Evolutionary conservation across 805 yeast species (phyloP), one percentile per base, ranked within the genome.

Genomic region (Barnettozyma vustinii): DNA sequence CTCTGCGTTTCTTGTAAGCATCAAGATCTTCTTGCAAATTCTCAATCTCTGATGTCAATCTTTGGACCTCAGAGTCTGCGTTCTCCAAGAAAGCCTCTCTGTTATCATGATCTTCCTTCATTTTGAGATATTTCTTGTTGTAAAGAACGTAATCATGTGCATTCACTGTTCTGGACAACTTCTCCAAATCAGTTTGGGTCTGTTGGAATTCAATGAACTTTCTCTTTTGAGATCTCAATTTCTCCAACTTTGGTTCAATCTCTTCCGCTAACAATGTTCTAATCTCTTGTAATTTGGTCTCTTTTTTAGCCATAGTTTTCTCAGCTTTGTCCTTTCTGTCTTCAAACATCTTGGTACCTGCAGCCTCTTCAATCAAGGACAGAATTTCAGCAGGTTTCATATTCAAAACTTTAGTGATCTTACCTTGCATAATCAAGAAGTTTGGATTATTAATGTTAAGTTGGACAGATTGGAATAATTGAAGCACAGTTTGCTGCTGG

Each of bases 361-460:
- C 96, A 0, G 99, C 99, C 68, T 94, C 99, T 67, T 94, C 99
- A 47, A 94, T 89, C 56, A 94, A 74, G 5, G 96, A 83, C 54
- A 94, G 68, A 39, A 92, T 87, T 65, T 94, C 98, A 1, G 80
- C 72, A 1, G 99, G 96, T 59, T 87, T 89, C 98, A 94, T 94
- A 65, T 94, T 94, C 60, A 94, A 75, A 55, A 94, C 97, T 65
- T 94, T 92, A 32, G 99, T 95, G 69, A 95, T 94, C 64, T 90
- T 88, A 52, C 99, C 99, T 69, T 94, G 99, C 99, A 95, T 94
- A 61, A 94, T 94, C 58, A 94, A 75, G 68, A 94, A 94, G 65
- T 94, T 94, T 30, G 99, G 99, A 63, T 92, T 94, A 66, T 94
- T 94, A 65, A 94, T 92, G 63, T 94, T 94, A 53, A 94, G 76